A percentile compares a stretch with the other conserved stretches of the same genome.
phyloP scores from a whole-genome alignment of 2,329 filamentous ascomycete genomes.

The Nigrospora osmanthi region DNA sequence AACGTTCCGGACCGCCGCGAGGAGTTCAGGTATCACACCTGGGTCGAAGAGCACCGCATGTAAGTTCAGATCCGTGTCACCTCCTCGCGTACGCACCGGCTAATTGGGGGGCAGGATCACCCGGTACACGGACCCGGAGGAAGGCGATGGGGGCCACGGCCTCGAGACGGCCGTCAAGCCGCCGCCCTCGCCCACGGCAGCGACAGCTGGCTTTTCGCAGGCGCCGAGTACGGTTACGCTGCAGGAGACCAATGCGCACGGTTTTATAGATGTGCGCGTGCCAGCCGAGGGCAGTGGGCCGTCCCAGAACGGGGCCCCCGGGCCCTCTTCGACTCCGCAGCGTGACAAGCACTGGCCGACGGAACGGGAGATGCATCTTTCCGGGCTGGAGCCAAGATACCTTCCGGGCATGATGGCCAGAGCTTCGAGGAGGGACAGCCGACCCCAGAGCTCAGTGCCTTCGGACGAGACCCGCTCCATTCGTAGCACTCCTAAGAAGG shows the following conservation, averaged over 20 bases:
- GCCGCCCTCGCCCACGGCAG: no score
- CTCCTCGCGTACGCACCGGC: not conserved
- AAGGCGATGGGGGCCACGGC: no score
- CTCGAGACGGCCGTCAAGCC: no score
- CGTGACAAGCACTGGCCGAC: slow-evolving; percentile 28
- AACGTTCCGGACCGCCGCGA: slow-evolving; percentile 93
- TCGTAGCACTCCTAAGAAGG: slow-evolving; percentile 10
- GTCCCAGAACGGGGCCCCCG: not conserved
- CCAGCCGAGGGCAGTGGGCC: not conserved
- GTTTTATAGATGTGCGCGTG: not conserved
- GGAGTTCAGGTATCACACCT: slow-evolving; percentile 80
- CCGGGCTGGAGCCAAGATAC: slow-evolving; percentile 57
- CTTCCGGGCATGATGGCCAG: slow-evolving; percentile 63
- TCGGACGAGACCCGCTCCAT: slow-evolving; percentile 20
- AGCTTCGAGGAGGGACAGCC: slow-evolving; percentile 36
- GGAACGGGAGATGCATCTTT: slow-evolving; percentile 38
- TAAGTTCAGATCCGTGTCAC: slow-evolving; percentile 33
- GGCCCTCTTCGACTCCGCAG: slow-evolving; percentile 4
- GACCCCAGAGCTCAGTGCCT: slow-evolving; percentile 27
- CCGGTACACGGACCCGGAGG: not conserved
- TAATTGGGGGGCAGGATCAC: slow-evolving; percentile 5
- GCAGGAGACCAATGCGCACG: not conserved
- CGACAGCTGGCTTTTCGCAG: no score
- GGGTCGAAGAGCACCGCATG: slow-evolving; percentile 79
- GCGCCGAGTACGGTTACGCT: not conserved